phyloP scores from a whole-genome alignment of 73 alveolate species.

The Paraurostyla sp. region DNA sequence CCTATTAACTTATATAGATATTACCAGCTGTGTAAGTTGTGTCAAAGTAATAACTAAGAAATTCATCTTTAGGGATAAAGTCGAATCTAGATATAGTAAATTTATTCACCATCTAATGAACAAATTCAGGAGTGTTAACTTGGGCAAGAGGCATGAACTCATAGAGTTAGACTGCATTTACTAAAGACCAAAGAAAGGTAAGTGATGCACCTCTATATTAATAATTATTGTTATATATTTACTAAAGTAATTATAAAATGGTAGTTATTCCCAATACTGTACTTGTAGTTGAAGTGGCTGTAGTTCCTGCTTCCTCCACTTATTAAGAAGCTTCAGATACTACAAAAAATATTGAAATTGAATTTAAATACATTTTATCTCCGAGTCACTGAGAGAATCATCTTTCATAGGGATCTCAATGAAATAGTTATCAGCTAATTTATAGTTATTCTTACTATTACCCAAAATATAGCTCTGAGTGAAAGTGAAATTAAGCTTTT shows the following conservation, averaged over 20 bases:
- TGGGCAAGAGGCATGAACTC: constrained; percentile 41
- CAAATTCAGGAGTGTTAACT: constrained; percentile 39
- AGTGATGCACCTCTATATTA: constrained; percentile 20
- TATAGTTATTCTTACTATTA: too few relatives aligned
- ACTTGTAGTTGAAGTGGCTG: neutral
- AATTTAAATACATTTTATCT: neutral
- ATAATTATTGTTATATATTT: neutral
- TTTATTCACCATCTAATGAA: constrained; percentile 2
- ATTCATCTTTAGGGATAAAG: neutral
- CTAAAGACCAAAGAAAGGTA: constrained; percentile 12
- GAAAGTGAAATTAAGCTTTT: too few relatives aligned
- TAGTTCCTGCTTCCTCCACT: constrained; percentile 2
- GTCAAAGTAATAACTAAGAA: neutral
- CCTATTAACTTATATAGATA: neutral
- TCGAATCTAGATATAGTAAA: constrained; percentile 35
- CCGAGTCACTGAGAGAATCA: neutral
- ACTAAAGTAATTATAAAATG: neutral
- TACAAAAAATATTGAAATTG: neutral
- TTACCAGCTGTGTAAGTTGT: neutral
- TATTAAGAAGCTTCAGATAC: neutral
- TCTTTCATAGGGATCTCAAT: neutral
- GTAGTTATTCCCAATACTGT: constrained; percentile 20
- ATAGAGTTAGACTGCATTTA: constrained; percentile 34
- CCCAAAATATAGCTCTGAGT: too few relatives aligned
- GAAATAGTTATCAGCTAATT: too few relatives aligned